Conservation (phyloP, 371 early-diverging fungal species). For the Lichtheimia corymbifera region DNA sequence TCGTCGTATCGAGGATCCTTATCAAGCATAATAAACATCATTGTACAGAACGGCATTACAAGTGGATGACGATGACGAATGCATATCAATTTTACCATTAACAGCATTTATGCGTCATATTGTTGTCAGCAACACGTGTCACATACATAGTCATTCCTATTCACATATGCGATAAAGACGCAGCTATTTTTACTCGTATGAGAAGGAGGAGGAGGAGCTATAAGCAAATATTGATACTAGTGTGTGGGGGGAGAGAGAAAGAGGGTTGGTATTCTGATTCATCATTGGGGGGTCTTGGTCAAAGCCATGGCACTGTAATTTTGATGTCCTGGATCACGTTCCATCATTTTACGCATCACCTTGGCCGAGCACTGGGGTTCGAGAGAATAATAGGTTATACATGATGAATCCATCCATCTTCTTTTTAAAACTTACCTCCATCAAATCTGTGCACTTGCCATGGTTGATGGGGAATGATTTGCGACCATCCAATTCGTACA, state of each 20-base stretch:
- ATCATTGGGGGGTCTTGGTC: constrained; percentile 12
- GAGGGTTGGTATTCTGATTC: too few species aligned
- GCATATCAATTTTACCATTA: too few species aligned
- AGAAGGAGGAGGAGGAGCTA: neutral
- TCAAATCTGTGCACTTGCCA: constrained; percentile 61
- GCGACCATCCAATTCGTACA: constrained; percentile 86
- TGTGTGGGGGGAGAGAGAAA: too few species aligned
- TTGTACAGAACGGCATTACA: too few species aligned
- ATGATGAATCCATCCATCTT: neutral
- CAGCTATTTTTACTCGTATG: neutral
- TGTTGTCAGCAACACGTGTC: too few species aligned
- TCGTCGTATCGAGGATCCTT: constrained; percentile 73
- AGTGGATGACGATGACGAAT: too few species aligned
- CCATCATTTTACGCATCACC: constrained; percentile 68
- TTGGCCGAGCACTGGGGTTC: constrained; percentile 58
- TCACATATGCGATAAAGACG: too few species aligned
- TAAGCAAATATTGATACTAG: neutral
- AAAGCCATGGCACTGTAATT: constrained; percentile 70
- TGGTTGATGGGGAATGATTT: constrained; percentile 79
- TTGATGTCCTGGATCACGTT: constrained; percentile 60
- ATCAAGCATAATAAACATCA: constrained; percentile 9
- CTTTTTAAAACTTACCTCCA: constrained; percentile 36
- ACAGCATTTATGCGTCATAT: too few species aligned
- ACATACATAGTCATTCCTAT: too few species aligned
- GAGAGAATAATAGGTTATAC: neutral